Percentiles rank a stretch among this genome's conserved stretches.
Evolutionary conservation across 2,329 filamentous ascomycete species (phyloP).

Genomic region (Helicocarpus griseus): DNA sequence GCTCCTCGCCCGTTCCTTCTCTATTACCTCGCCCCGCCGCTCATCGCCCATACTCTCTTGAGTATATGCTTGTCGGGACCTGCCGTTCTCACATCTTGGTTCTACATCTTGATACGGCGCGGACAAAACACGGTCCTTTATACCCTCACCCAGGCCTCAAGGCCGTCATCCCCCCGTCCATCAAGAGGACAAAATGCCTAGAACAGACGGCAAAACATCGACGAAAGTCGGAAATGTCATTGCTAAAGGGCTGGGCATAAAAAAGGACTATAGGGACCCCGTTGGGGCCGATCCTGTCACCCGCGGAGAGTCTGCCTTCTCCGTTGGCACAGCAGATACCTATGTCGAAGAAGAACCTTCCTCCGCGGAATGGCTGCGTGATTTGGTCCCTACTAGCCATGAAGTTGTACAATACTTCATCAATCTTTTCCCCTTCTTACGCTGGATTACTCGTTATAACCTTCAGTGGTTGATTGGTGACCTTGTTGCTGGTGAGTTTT

Average conservation of each 20-base stretch:
- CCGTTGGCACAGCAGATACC: conserved; percentile 59
- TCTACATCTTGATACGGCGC: too few species aligned
- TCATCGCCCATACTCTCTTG: background rate
- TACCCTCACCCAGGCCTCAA: background rate
- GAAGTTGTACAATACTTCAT: conserved; percentile 53
- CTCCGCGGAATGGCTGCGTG: conserved; percentile 59
- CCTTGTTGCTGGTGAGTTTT: conserved; percentile 64
- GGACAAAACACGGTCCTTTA: too few species aligned
- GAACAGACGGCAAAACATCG: background rate
- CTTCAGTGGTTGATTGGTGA: conserved; percentile 81
- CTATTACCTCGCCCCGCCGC: background rate
- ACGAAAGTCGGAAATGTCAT: conserved; percentile 58
- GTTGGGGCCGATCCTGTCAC: conserved; percentile 53
- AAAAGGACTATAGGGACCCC: conserved; percentile 58
- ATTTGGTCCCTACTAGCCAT: conserved; percentile 49
- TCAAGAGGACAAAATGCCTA: background rate
- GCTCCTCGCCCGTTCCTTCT: background rate
- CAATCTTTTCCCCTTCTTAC: conserved; percentile 74
- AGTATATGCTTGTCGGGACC: too few species aligned
- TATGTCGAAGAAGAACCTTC: conserved; percentile 80
- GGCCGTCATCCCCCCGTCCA: background rate
- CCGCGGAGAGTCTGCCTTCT: conserved; percentile 70
- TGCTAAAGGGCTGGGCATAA: conserved; percentile 75
- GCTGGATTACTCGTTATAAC: conserved; percentile 90
- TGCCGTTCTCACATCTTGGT: too few species aligned